Conservation (phyloP, 163 green algal species). For the Prototheca wickerhamii region DNA sequence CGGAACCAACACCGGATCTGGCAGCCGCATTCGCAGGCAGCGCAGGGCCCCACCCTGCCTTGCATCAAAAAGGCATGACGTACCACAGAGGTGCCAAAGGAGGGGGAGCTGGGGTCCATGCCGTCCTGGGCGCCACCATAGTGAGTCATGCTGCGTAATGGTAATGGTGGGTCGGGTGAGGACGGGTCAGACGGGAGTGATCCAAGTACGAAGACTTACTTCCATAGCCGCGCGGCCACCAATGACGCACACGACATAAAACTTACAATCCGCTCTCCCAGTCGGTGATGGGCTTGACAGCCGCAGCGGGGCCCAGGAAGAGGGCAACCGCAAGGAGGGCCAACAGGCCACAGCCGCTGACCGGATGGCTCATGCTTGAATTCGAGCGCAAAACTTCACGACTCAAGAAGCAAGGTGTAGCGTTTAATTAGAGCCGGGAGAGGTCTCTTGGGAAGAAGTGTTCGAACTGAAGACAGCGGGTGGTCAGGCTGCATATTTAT, state of each 20-base stretch:
- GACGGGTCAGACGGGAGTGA: not conserved
- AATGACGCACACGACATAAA: too few relatives aligned
- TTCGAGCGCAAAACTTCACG: not conserved
- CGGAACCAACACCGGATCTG: not conserved
- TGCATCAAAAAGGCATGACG: too few relatives aligned
- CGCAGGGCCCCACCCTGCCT: not conserved
- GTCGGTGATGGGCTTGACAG: conserved; percentile 11
- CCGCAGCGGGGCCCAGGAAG: not conserved
- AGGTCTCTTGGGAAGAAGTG: too few relatives aligned
- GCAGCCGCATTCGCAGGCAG: not conserved
- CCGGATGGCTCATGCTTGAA: not conserved
- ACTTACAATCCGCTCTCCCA: conserved; percentile 6
- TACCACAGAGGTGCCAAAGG: conserved; percentile 1
- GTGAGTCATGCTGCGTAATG: conserved; percentile 6
- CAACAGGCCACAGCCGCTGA: not conserved
- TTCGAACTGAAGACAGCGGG: too few relatives aligned
- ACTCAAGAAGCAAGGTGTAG: too few relatives aligned
- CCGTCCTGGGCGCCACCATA: conserved; percentile 25
- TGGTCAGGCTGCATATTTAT: too few relatives aligned
- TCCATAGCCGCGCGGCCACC: too few relatives aligned
- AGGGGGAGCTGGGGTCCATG: conserved; percentile 26
- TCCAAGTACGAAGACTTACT: not conserved
- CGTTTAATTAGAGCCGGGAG: too few relatives aligned
- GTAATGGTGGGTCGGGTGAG: not conserved
- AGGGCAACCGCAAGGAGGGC: not conserved